Evolutionary conservation across 768 basidiomycete genomes (phyloP).

Genomic region (Russula earlei): DNA sequence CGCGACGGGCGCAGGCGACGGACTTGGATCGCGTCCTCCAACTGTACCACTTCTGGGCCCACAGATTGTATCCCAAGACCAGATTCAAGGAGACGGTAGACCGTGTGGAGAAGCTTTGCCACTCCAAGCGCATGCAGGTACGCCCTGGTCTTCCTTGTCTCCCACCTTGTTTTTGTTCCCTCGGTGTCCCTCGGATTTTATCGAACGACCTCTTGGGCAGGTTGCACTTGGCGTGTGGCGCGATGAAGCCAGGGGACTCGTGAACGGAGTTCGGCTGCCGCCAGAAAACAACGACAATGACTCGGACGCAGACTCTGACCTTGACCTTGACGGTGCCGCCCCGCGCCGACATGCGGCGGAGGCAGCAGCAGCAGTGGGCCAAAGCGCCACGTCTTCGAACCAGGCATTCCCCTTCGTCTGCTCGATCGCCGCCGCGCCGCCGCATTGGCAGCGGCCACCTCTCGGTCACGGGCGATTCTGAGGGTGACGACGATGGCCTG

Average conservation of each 20-base stretch:
- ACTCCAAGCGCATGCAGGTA: slow-evolving; percentile 80
- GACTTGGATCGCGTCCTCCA: slow-evolving; percentile 77
- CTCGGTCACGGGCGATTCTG: slow-evolving; percentile 8
- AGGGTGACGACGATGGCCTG: slow-evolving; percentile 3
- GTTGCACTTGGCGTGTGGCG: slow-evolving; percentile 68
- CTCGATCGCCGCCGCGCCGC: neutral
- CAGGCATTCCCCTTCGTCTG: slow-evolving; percentile 8
- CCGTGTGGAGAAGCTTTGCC: slow-evolving; percentile 82
- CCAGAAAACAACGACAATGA: slow-evolving; percentile 33
- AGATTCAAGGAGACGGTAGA: slow-evolving; percentile 81
- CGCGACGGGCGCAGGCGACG: slow-evolving; percentile 39
- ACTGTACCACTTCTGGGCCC: slow-evolving; percentile 92
- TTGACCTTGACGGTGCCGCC: slow-evolving; percentile 34
- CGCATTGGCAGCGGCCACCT: neutral
- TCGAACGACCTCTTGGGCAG: slow-evolving; percentile 28
- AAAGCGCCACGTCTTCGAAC: neutral
- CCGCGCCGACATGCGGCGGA: slow-evolving; percentile 33
- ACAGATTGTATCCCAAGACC: slow-evolving; percentile 82
- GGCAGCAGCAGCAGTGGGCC: slow-evolving; percentile 18
- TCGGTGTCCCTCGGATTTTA: slow-evolving; percentile 6
- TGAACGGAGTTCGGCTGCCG: slow-evolving; percentile 26
- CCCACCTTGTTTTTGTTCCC: neutral
- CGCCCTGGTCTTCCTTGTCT: slow-evolving; percentile 23
- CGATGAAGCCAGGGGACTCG: slow-evolving; percentile 49
- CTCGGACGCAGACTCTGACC: slow-evolving; percentile 40